Percentiles rank a stretch among this genome's conserved stretches.
These are phyloP conservation scores for Colletotrichum sojae DNA, from an alignment of 2,329 filamentous ascomycete genomes.

Conservation along the genomic window DNA sequence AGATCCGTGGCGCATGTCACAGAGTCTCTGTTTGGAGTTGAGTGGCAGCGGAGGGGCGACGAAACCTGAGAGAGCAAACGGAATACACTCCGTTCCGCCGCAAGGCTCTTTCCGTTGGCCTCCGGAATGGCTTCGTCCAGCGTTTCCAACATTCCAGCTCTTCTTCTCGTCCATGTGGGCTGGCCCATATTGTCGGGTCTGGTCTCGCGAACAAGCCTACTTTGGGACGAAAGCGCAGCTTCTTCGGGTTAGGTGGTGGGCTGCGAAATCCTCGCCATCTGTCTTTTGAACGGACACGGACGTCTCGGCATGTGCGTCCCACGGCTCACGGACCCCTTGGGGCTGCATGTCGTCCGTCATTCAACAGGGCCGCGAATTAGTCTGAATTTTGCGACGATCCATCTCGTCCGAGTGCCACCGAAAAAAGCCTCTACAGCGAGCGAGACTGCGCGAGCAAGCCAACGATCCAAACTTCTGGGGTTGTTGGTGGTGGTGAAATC, in stretches of 20 bases:
- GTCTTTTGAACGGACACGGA: slow-evolving; percentile 27
- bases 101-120: slow-evolving; percentile 9
- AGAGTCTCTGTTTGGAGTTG: slow-evolving; percentile 22
- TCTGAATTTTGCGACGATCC: slow-evolving; percentile 11
- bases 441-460: neutral
- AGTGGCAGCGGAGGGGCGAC: slow-evolving; percentile 8
- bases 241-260: slow-evolving; percentile 17
- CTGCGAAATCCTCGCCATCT: neutral
- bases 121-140: slow-evolving; percentile 19
- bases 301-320: slow-evolving; percentile 18
- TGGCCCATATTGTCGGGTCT: slow-evolving; percentile 38
- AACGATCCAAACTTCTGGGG: too few species aligned
- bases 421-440: too few species aligned
- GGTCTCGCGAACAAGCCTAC: slow-evolving; percentile 33
- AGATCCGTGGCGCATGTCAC: slow-evolving; percentile 12
- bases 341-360: slow-evolving; percentile 1
- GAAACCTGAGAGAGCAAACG: slow-evolving; percentile 9
- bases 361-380: neutral
- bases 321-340: slow-evolving; percentile 24
- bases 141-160: slow-evolving; percentile 8
- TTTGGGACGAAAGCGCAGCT: slow-evolving; percentile 17
- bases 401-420: neutral
- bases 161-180: slow-evolving; percentile 2
- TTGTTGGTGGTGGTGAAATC: too few species aligned
- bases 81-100: neutral